Conservation (phyloP, 2,329 filamentous ascomycete species). For the Emmonsiellopsis sp. region DNA sequence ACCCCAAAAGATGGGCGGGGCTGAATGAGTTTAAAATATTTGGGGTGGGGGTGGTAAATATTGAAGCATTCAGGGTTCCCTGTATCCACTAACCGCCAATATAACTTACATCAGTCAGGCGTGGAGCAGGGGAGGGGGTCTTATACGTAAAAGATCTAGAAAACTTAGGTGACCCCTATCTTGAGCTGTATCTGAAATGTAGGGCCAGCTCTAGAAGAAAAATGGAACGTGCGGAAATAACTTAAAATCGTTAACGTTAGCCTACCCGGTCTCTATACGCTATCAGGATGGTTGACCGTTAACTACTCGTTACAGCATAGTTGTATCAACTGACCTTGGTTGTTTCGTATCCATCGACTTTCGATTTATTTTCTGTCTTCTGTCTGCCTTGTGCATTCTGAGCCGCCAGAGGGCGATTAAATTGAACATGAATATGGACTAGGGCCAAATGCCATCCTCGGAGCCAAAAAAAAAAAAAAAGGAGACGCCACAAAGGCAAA, state of each 20-base stretch:
- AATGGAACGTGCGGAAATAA: slow-evolving; percentile 2
- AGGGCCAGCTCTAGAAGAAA: background rate
- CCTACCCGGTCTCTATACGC: no score
- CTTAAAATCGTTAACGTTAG: background rate
- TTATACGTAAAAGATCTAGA: background rate
- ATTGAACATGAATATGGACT: background rate
- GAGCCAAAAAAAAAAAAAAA: background rate
- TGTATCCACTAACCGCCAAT: background rate
- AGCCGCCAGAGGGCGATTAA: background rate
- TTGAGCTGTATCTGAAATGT: background rate
- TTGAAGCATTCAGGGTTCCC: background rate
- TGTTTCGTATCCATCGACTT: background rate
- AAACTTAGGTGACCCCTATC: background rate
- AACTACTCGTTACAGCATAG: no score
- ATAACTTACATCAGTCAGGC: no score
- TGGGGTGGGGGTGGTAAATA: background rate
- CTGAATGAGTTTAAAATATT: background rate
- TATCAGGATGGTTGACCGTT: no score
- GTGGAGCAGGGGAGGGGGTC: background rate
- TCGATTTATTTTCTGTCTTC: background rate
- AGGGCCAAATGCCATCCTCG: background rate
- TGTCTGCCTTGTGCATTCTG: background rate
- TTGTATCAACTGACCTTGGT: no score
- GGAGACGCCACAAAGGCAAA: background rate
- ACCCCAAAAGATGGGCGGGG: background rate